Percentiles rank a stretch among this genome's conserved stretches.
Conservation (phyloP, 306 rosid genomes). For the Inga oerstediana region DNA sequence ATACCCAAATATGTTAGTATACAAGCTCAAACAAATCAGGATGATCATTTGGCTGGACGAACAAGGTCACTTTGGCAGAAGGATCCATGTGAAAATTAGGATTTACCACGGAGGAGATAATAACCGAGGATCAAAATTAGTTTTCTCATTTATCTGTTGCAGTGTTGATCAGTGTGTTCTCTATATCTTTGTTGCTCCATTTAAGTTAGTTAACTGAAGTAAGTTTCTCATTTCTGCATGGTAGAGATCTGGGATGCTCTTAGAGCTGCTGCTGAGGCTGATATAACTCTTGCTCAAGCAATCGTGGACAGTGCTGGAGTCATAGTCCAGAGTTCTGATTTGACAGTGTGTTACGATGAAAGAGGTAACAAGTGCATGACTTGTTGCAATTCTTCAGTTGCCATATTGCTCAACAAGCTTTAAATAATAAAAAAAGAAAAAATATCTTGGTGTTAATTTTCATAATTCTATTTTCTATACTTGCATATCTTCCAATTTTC, state of each 20-base stretch:
- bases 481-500: constrained; percentile 18
- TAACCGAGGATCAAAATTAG: constrained; percentile 6
- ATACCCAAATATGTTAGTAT: not conserved
- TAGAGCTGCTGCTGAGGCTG: constrained; percentile 98
- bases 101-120: constrained; percentile 1
- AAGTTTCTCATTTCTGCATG: constrained; percentile 32
- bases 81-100: constrained; percentile 11
- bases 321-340: constrained; percentile 89
- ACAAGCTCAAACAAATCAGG: not conserved
- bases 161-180: constrained; percentile 27
- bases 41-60: constrained; percentile 15
- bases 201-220: constrained; percentile 26
- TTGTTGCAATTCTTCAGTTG: constrained; percentile 23
- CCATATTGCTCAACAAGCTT: not conserved
- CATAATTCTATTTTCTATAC: not conserved
- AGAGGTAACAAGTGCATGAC: constrained; percentile 61
- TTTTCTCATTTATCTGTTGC: constrained; percentile 17
- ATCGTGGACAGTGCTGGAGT: constrained; percentile 97
- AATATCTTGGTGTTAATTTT: not conserved
- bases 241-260: constrained; percentile 99
- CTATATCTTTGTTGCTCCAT: not conserved
- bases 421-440: not conserved
- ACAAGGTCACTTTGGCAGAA: not conserved
- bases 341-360: constrained; percentile 95
- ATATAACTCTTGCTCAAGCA: constrained; percentile 80